Conservation (phyloP, 768 basidiomycete species). For the Trametes elegans region DNA sequence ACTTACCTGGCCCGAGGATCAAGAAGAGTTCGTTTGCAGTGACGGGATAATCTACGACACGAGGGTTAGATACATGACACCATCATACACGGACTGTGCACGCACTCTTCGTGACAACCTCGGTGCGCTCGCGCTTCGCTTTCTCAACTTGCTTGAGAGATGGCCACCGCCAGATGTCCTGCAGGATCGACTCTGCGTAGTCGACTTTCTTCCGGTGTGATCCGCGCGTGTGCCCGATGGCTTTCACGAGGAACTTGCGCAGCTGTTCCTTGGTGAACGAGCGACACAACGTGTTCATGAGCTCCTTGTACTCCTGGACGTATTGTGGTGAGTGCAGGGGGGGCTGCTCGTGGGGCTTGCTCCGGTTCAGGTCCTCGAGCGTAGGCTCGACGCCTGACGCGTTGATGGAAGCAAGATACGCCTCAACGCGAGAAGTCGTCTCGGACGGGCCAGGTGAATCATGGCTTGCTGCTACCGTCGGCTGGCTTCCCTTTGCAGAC, state of each 20-base stretch:
- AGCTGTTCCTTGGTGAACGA: slow-evolving; percentile 68
- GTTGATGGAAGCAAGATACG: slow-evolving; percentile 54
- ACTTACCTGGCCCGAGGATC: slow-evolving; percentile 67
- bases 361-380: slow-evolving; percentile 60
- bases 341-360: slow-evolving; percentile 43
- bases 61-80: neutral
- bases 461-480: neutral
- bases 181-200: slow-evolving; percentile 45
- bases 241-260: slow-evolving; percentile 46
- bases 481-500: neutral
- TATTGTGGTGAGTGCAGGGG: slow-evolving; percentile 45
- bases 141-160: slow-evolving; percentile 52
- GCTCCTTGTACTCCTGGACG: slow-evolving; percentile 47
- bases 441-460: neutral
- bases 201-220: slow-evolving; percentile 26
- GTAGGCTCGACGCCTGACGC: slow-evolving; percentile 46
- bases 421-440: slow-evolving; percentile 36
- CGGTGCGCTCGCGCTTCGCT: slow-evolving; percentile 48
- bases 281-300: slow-evolving; percentile 51
- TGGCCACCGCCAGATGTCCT: slow-evolving; percentile 69
- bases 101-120: slow-evolving; percentile 47
- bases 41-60: slow-evolving; percentile 50
- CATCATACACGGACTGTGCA: neutral
- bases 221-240: slow-evolving; percentile 39
- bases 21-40: slow-evolving; percentile 62